phyloP scores from a whole-genome alignment of 345 rosid genomes.

The thale cress (Arabidopsis thaliana) region TAIR10.1 NC_003070.9:9058501-9059000 shows the following conservation, averaged over 20 bases:
- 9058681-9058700: conserved; percentile 91
- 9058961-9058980: conserved; percentile 6
- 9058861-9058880: conserved; percentile 65
- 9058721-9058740: conserved; percentile 74
- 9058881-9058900: conserved; percentile 24
- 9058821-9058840: conserved; percentile 99
- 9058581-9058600: neutral
- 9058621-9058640: neutral
- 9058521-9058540: conserved; percentile 16
- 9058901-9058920: conserved; percentile 20
- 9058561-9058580: neutral
- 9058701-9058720: conserved; percentile 92
- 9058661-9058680: conserved; percentile 79
- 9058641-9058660: conserved; percentile 24
- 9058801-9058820: conserved; percentile 96
- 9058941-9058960: conserved; percentile 15
- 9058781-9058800: conserved; percentile 99
- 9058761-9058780: conserved; percentile 96
- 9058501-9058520: conserved; percentile 98
- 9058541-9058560: neutral
- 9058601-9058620: conserved; percentile 7
- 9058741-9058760: conserved; percentile 95
- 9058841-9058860: conserved; percentile 95
- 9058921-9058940: conserved; percentile 6
- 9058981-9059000: conserved; percentile 65